Conservation (phyloP, 106 monocot genomes). For the Phalaenopsis equestris region DNA sequence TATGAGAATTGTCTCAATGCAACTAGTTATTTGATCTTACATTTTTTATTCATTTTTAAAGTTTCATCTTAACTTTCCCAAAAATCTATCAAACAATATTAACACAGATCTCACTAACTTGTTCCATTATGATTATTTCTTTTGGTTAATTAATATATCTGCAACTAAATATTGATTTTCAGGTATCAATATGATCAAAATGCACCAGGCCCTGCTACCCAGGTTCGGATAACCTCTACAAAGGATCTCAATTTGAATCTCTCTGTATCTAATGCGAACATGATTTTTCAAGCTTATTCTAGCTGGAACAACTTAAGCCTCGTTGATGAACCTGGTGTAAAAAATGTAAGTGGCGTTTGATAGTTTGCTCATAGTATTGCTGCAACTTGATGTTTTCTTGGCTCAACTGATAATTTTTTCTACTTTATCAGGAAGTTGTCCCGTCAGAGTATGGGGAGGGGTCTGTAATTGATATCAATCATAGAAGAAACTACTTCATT, state of each 20-base stretch:
- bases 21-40: neutral
- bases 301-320: slow-evolving; percentile 83
- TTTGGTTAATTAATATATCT: neutral
- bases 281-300: slow-evolving; percentile 90
- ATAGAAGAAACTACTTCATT: slow-evolving; percentile 63
- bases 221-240: slow-evolving; percentile 69
- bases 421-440: slow-evolving; percentile 37
- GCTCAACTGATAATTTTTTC: slow-evolving; percentile 6
- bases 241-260: slow-evolving; percentile 73
- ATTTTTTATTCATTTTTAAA: neutral
- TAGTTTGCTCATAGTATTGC: neutral
- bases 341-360: slow-evolving; percentile 33
- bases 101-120: neutral
- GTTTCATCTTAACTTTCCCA: neutral
- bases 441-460: slow-evolving; percentile 31
- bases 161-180: slow-evolving; percentile 15
- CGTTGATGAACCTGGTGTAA: slow-evolving; percentile 38
- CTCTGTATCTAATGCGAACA: slow-evolving; percentile 76
- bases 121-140: neutral
- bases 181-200: slow-evolving; percentile 92
- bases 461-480: slow-evolving; percentile 53
- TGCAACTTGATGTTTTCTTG: neutral
- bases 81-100: neutral
- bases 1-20: neutral
- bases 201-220: slow-evolving; percentile 52